A percentile compares a stretch with the other conserved stretches of the same genome.
These are phyloP conservation scores for Magnolia officinalis DNA, from an alignment of 164 flowering plant species.

Conservation along the genomic window DNA sequence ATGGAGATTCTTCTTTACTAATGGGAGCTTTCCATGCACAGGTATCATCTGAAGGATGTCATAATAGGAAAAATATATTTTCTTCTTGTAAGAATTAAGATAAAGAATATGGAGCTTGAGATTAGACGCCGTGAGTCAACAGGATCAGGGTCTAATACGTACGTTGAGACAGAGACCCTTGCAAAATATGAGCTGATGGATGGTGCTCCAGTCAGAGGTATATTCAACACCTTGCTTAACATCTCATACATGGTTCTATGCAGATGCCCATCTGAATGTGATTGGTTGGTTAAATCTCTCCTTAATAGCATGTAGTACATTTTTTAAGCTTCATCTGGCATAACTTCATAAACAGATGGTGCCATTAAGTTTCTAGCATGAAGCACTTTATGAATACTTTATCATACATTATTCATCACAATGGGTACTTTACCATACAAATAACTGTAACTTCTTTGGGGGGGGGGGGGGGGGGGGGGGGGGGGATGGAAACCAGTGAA, in stretches of 20 bases:
- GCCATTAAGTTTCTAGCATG: background rate
- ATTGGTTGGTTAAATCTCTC: background rate
- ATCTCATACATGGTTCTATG: no score
- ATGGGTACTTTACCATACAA: no score
- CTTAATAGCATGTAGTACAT: no score
- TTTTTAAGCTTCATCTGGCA: background rate
- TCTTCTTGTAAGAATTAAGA: constrained; percentile 91
- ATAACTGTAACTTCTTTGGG: no score
- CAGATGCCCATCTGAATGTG: background rate
- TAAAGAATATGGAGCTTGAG: constrained; percentile 97
- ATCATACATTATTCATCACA: no score
- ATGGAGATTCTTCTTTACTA: constrained; percentile 3
- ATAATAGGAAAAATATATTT: constrained; percentile 90
- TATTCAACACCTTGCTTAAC: background rate
- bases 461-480: no score
- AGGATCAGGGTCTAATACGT: constrained; percentile 90
- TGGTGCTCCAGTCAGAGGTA: constrained; percentile 99
- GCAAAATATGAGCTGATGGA: constrained; percentile 97
- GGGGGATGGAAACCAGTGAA: no score
- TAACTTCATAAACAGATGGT: background rate
- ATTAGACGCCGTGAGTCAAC: constrained; percentile 94
- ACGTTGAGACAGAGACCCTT: constrained; percentile 92
- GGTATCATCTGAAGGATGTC: constrained; percentile 95
- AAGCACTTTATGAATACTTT: background rate
- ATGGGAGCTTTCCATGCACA: constrained; percentile 27